Percentiles rank a stretch among this genome's conserved stretches.
Conservation (phyloP, 768 basidiomycete genomes). For the Suillus variegatus region DNA sequence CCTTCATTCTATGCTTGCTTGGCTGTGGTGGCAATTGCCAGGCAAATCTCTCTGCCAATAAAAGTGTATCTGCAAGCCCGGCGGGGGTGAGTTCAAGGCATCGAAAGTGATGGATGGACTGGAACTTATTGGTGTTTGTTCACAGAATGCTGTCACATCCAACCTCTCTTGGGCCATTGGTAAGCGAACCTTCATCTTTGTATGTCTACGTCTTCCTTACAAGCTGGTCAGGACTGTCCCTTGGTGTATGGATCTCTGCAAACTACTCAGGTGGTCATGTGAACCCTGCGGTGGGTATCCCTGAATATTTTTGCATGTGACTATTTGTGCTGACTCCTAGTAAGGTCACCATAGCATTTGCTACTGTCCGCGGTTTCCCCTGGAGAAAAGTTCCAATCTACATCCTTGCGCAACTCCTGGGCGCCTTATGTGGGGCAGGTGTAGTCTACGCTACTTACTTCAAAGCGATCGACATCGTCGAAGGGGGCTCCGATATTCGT, state of each 20-base stretch:
- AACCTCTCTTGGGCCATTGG: constrained; percentile 58
- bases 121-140: constrained; percentile 1
- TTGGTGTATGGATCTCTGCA: constrained; percentile 67
- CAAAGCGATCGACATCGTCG: constrained; percentile 58
- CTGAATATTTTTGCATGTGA: not conserved
- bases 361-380: constrained; percentile 67
- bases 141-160: constrained; percentile 48
- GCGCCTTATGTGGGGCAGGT: constrained; percentile 51
- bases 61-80: constrained; percentile 40
- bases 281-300: constrained; percentile 55
- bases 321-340: not conserved
- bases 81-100: constrained; percentile 46
- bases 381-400: constrained; percentile 73
- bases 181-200: constrained; percentile 8
- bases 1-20: constrained; percentile 53
- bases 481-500: constrained; percentile 49
- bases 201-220: not conserved
- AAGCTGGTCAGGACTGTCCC: constrained; percentile 41
- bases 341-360: constrained; percentile 63
- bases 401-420: constrained; percentile 57
- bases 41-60: constrained; percentile 44
- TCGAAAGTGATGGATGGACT: not conserved
- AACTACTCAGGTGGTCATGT: constrained; percentile 70
- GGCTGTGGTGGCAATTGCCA: constrained; percentile 56
- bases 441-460: constrained; percentile 58